These are phyloP conservation scores for Echeveria elegans DNA, from an alignment of 164 flowering plant species.

Conservation along the genomic window DNA sequence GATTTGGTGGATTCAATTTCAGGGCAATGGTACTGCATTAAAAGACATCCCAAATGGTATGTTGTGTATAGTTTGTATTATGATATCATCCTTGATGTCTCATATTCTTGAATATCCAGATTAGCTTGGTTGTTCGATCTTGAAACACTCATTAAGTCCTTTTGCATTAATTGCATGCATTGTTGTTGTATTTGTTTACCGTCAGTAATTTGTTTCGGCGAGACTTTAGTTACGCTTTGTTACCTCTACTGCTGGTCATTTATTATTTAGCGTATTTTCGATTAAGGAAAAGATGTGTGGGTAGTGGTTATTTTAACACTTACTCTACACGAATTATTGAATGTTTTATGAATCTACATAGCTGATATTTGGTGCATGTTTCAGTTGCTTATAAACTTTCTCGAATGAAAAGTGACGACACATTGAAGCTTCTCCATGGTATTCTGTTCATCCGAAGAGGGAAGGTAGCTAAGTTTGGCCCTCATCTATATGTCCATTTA, in stretches of 20 bases:
- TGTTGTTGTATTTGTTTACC: background rate
- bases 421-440: conserved; percentile 55
- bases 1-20: conserved; percentile 17
- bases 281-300: too few relatives aligned
- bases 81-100: background rate
- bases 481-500: background rate
- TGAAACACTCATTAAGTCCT: too few relatives aligned
- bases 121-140: too few relatives aligned
- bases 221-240: background rate
- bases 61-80: background rate
- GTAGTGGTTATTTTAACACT: too few relatives aligned
- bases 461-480: conserved; percentile 36
- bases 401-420: conserved; percentile 59
- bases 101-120: background rate
- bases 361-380: conserved; percentile 12
- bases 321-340: too few relatives aligned
- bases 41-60: conserved; percentile 89
- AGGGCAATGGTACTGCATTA: conserved; percentile 79
- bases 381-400: conserved; percentile 79
- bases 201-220: background rate
- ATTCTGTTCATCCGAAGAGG: conserved; percentile 83
- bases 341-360: background rate
- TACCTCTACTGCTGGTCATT: background rate
- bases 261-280: too few relatives aligned
- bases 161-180: background rate